Evolutionary conservation across 257 asterid species (phyloP), one percentile per base, ranked within the genome.

Genomic region (Ophiorrhiza pumila): DNA sequence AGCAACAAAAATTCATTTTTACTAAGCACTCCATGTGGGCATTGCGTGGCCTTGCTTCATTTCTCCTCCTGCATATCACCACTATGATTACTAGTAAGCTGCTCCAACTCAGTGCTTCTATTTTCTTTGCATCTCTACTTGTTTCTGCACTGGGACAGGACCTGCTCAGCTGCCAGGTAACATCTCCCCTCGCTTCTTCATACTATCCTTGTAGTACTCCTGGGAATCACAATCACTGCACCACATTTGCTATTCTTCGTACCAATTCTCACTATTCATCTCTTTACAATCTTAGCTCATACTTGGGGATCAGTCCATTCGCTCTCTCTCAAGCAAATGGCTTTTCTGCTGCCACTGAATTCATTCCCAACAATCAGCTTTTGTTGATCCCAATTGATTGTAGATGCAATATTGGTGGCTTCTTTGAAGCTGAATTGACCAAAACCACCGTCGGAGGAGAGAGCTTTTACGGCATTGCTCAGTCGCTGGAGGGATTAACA

Each of bases 301-400:
- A 59, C 66, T 72, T 87, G 34, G 83, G 83, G 69, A 80, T 84
- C 45, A 60, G 74, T 34, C 81, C 59, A 14, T 58, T 74, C 27
- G 82, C 74, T 70, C 76, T 86, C 13, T 73, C 78, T 13, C 80
- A 78, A 58, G 87, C 95, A 18, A 88, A 88, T 75, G 84, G 70
- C 50, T 53, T 88, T 49, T 73, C 83, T 29, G 57, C 75, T 18
- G 81, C 71, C 42, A 49, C 79, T 10, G 81, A 86, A 14, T 43
- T 79, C 39, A 78, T 83, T 34, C 68, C 84, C 11, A 45, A 25
- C 4, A 74, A 76, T 5, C 82, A 84, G 78, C 85, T 67, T 25
- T 22, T 85, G 35, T 56, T 87, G 81, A 81, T 89, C 77, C 91
- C 93, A 29, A 73, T 87, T 61, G 81, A 85, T 9, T 84, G 94